phyloP scores from a whole-genome alignment of 345 rosid species.

The Laguncularia racemosa region DNA sequence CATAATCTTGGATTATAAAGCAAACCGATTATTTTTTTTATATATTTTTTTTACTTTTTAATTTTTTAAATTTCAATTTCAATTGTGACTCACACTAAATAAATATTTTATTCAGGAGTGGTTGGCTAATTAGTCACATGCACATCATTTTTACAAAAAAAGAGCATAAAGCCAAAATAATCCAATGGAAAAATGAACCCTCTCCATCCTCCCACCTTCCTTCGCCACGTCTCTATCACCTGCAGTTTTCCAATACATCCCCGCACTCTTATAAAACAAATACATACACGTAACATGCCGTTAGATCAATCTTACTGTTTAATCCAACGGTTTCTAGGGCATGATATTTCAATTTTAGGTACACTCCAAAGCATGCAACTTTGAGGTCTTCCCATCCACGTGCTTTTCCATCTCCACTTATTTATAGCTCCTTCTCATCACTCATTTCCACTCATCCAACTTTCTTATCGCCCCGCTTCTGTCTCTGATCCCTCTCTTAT shows the following conservation, averaged over 20 bases:
- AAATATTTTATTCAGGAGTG: neutral
- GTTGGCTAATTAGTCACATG: constrained; percentile 13
- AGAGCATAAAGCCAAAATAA: neutral
- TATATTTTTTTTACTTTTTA: too few species aligned
- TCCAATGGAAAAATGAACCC: neutral
- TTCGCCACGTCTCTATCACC: neutral
- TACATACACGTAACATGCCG: too few species aligned
- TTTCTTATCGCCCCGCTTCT: neutral
- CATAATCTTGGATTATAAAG: too few species aligned
- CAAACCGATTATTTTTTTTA: too few species aligned
- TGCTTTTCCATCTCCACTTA: constrained; percentile 7
- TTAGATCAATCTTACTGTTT: too few species aligned
- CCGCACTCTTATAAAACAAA: too few species aligned
- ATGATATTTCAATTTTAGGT: too few species aligned
- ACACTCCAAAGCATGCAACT: too few species aligned
- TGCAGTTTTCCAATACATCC: neutral
- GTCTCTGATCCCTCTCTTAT: constrained; percentile 11
- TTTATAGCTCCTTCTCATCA: constrained; percentile 7
- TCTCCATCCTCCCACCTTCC: constrained; percentile 15
- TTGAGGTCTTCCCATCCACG: neutral
- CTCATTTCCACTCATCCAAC: neutral
- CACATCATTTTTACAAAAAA: neutral
- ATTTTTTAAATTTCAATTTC: too few species aligned
- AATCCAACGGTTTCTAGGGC: too few species aligned
- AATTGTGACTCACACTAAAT: too few species aligned